These are phyloP conservation scores for Aureobasidium sp. DNA, from an alignment of 2,329 filamentous ascomycete species.

Conservation along the genomic window DNA sequence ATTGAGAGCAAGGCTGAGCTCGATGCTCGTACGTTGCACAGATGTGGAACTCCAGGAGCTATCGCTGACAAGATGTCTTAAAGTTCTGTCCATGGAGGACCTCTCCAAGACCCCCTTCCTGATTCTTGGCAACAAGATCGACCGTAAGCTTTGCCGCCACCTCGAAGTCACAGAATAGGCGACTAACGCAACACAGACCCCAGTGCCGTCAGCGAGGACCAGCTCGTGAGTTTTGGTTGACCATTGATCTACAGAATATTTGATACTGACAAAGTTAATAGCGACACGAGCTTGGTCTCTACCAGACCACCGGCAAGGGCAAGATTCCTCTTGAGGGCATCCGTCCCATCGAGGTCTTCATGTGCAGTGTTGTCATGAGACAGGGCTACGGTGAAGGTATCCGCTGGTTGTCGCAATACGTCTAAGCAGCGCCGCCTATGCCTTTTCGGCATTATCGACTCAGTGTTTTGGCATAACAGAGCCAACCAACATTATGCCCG, in stretches of 20 bases:
- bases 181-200: constrained; percentile 47
- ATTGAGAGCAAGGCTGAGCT: constrained; percentile 93
- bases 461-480: background rate
- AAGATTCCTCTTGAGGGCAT: constrained; percentile 90
- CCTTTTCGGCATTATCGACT: background rate
- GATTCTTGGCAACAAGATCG: constrained; percentile 98
- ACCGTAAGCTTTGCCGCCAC: constrained; percentile 41
- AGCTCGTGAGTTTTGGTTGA: constrained; percentile 38
- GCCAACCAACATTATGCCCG: background rate
- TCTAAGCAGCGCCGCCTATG: background rate
- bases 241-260: background rate
- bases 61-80: background rate
- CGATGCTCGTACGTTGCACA: constrained; percentile 47
- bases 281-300: constrained; percentile 83
- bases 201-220: constrained; percentile 89
- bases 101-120: constrained; percentile 92
- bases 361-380: constrained; percentile 98
- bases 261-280: background rate
- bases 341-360: constrained; percentile 92
- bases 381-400: constrained; percentile 88
- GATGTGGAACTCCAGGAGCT: background rate
- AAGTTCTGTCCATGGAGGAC: constrained; percentile 93
- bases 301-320: constrained; percentile 86
- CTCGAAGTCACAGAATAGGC: background rate
- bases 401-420: constrained; percentile 58